These are phyloP conservation scores for Trichoderma koningii DNA, from an alignment of 2,329 filamentous ascomycete genomes.

Conservation along the genomic window DNA sequence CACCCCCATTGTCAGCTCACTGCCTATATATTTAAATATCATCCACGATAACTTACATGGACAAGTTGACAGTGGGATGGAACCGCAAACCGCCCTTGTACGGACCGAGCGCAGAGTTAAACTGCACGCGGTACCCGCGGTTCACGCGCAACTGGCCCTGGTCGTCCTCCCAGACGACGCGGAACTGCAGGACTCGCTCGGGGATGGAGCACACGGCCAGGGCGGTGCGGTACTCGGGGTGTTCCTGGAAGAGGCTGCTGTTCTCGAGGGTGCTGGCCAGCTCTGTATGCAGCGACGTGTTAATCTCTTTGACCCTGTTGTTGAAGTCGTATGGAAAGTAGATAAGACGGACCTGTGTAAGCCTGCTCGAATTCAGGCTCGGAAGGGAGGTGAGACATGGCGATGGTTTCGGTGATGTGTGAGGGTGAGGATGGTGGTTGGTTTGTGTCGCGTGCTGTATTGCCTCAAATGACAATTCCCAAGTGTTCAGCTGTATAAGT, in stretches of 20 bases:
- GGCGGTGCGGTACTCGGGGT: constrained; percentile 92
- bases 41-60: no score
- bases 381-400: constrained; percentile 78
- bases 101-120: constrained; percentile 95
- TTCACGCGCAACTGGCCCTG: constrained; percentile 86
- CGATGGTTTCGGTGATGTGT: constrained; percentile 30
- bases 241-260: constrained; percentile 87
- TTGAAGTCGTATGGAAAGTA: neutral
- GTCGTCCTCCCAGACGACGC: constrained; percentile 96
- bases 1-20: neutral
- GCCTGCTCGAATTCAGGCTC: constrained; percentile 99
- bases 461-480: no score
- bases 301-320: neutral
- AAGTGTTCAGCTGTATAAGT: no score
- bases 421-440: neutral
- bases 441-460: neutral
- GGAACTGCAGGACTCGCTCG: constrained; percentile 96
- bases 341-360: constrained; percentile 72
- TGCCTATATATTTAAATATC: no score
- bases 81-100: constrained; percentile 98
- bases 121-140: constrained; percentile 94
- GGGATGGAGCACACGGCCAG: constrained; percentile 86
- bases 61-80: constrained; percentile 83
- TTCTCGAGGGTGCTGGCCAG: constrained; percentile 92
- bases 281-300: constrained; percentile 56